Conservation (phyloP, 208 protist genomes). For the Trypanosoma cruzi region DNA sequence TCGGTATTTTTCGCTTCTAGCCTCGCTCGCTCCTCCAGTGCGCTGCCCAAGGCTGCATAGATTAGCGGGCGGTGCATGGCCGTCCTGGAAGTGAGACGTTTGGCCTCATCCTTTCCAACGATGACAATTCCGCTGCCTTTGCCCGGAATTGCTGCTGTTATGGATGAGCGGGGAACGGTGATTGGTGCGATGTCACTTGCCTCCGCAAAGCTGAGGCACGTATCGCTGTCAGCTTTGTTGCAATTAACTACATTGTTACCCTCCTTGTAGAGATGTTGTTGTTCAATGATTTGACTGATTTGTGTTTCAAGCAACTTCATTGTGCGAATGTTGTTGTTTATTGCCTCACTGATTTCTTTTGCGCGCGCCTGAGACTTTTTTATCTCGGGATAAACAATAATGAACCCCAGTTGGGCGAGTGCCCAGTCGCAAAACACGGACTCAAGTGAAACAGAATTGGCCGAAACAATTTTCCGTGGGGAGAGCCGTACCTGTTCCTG, state of each 20-base stretch:
- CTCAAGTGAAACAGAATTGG: conserved; percentile 15
- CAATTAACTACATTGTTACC: not conserved
- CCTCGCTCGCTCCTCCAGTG: conserved; percentile 19
- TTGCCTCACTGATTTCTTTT: conserved; percentile 42
- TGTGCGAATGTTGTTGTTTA: conserved; percentile 39
- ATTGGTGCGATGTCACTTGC: conserved; percentile 22
- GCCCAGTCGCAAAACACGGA: conserved; percentile 45
- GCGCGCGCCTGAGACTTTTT: conserved; percentile 42
- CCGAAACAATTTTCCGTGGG: not conserved
- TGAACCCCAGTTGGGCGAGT: conserved; percentile 42
- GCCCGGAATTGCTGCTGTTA: conserved; percentile 23
- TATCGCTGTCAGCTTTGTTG: not conserved
- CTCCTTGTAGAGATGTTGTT: conserved; percentile 35
- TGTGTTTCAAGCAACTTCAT: conserved; percentile 39
- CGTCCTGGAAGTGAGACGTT: conserved; percentile 12
- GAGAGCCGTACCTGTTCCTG: conserved; percentile 26
- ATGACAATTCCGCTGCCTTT: conserved; percentile 28
- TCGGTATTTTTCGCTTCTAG: conserved; percentile 9
- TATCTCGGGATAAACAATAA: conserved; percentile 36
- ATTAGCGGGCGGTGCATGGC: conserved; percentile 39
- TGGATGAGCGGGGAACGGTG: conserved; percentile 35
- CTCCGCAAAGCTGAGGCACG: conserved; percentile 35
- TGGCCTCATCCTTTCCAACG: conserved; percentile 38
- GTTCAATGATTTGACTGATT: conserved; percentile 39
- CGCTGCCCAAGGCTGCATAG: conserved; percentile 31